A percentile compares a stretch with the other conserved stretches of the same genome.
phyloP scores from a whole-genome alignment of 202 grass and related monocot species.

The Setaria viridis region DNA sequence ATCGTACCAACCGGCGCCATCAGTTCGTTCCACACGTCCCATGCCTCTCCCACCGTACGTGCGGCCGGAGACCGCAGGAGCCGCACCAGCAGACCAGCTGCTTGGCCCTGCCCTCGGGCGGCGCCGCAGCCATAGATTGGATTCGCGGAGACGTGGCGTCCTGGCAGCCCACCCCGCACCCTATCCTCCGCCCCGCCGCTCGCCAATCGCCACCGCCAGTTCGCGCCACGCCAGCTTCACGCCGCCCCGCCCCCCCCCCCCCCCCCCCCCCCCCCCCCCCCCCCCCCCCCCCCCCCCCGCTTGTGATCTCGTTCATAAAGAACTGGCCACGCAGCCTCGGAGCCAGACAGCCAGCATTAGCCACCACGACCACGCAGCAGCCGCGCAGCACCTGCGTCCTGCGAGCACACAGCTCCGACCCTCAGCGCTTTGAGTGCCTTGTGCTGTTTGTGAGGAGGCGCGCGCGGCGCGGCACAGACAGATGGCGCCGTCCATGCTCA shows the following conservation, averaged over 20 bases:
- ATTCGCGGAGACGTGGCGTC: constrained; percentile 60
- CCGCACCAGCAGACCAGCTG: not conserved
- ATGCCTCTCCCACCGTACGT: constrained; percentile 8
- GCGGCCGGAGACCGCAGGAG: not conserved
- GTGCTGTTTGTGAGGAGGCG: not conserved
- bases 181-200: constrained; percentile 65
- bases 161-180: constrained; percentile 60
- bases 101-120: not conserved
- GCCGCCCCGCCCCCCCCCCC: not conserved
- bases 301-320: constrained; percentile 45
- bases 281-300: not conserved
- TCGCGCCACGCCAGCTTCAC: constrained; percentile 36
- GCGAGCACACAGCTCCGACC: not conserved
- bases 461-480: constrained; percentile 45
- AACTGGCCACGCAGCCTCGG: not conserved
- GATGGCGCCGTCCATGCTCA: constrained; percentile 89
- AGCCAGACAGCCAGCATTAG: not conserved
- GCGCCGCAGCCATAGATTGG: constrained; percentile 36
- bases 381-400: not conserved
- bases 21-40: not conserved
- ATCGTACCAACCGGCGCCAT: constrained; percentile 26
- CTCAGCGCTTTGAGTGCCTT: not conserved
- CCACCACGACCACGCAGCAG: not conserved
- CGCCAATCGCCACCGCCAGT: constrained; percentile 46
- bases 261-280: not conserved